Evolutionary conservation across 768 basidiomycete genomes (phyloP), one percentile per base, ranked within the genome.

Genomic region (Thelephora aurantiotincta): DNA sequence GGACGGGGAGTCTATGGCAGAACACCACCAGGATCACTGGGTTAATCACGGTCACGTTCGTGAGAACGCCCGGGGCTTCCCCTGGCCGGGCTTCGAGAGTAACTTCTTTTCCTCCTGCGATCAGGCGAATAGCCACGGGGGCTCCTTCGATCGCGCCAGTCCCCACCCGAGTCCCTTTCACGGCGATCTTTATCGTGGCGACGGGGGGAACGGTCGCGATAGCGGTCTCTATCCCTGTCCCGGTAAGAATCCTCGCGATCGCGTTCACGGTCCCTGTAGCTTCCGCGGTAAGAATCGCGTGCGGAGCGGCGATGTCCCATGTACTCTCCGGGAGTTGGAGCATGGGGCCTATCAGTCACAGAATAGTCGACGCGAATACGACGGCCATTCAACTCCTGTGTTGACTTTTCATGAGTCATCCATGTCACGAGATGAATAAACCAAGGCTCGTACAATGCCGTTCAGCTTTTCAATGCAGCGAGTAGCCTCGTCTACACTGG

Each of bases 321-420:
- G 64, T 97, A 99, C 67, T 96, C 89, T 51, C 94, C 94, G 3
- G 94, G 94, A 9, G 94, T 99, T 7, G 96, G 90, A 12, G 86
- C 82, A 65, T 99, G 94, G 20, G 94, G 89, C 42, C 88, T 78
- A 52, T 85, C 80, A 9, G 94, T 99, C 44, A 94, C 86, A 0
- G 91, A 96, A 61, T 86, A 99, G 60, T 98, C 94, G 33, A 99
- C 96, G 48, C 94, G 88, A 56, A 99, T 93, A 47, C 86, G 80
- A 51, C 94, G 87, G 20, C 92, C 94, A 57, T 98, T 94, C 47
- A 99, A 71, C 55, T 92, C 90, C 90, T 93, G 48, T 5, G 23
- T 22, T 9, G 33, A 43, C 44, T 37, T 19, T 9, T 35, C 45
- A 48, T 52, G 38, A 51, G 49, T 46, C 18, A 44, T 49, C 19